These are phyloP conservation scores for Bryopsis sp. DNA, from an alignment of 139 green algal genomes.

Conservation along the genomic window DNA sequence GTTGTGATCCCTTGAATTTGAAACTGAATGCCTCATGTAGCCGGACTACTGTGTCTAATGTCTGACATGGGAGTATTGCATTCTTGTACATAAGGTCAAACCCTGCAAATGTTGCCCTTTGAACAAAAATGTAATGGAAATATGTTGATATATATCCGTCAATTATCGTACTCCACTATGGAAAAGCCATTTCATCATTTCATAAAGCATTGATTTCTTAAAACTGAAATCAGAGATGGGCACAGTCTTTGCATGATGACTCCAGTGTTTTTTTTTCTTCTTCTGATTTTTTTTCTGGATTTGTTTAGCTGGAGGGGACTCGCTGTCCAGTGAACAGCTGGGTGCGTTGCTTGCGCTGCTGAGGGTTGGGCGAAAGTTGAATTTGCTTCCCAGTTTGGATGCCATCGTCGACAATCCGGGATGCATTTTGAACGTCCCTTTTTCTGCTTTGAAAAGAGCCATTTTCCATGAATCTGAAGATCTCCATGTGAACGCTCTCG, in stretches of 20 bases:
- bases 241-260: not conserved
- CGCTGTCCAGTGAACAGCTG: not conserved
- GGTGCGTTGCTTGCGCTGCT: not conserved
- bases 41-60: too few relatives aligned
- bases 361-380: not conserved
- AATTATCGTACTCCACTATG: too few relatives aligned
- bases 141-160: too few relatives aligned
- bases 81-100: too few relatives aligned
- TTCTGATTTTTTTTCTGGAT: not conserved
- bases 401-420: not conserved
- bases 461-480: conserved; percentile 3
- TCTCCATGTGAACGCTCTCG: not conserved
- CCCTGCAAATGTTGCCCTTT: too few relatives aligned
- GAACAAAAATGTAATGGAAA: too few relatives aligned
- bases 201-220: too few relatives aligned
- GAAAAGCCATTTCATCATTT: too few relatives aligned
- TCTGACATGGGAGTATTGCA: too few relatives aligned
- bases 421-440: not conserved
- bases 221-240: not conserved
- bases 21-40: too few relatives aligned
- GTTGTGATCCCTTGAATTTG: too few relatives aligned
- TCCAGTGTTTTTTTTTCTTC: not conserved
- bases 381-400: not conserved
- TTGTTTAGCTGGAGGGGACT: not conserved
- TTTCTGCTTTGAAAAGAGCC: not conserved